Conservation (phyloP, 148 eudicot genomes). For the Rhododendron kiyosumense region DNA sequence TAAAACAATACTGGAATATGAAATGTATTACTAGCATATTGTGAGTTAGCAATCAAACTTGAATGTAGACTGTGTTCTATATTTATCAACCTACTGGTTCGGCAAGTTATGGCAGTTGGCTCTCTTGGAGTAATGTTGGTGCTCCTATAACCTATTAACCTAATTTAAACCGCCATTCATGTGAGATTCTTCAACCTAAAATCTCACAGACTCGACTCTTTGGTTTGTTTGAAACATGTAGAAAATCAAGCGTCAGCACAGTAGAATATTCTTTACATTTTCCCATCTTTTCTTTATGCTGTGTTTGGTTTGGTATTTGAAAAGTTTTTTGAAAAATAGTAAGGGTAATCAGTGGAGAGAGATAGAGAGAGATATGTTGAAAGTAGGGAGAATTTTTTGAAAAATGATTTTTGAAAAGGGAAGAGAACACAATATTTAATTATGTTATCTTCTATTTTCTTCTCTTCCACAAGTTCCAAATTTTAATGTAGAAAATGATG, state of each 20-base stretch:
- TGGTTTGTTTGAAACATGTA: background rate
- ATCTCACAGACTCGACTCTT: background rate
- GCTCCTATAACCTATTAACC: too few relatives aligned
- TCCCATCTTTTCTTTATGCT: background rate
- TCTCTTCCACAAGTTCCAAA: background rate
- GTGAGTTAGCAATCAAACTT: background rate
- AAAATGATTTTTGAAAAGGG: too few relatives aligned
- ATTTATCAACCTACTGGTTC: background rate
- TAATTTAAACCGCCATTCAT: too few relatives aligned
- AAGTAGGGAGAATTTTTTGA: too few relatives aligned
- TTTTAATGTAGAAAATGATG: background rate
- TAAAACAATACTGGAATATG: background rate
- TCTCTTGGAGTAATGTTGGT: background rate
- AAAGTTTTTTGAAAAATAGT: too few relatives aligned
- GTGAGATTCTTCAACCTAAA: background rate
- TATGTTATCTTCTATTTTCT: background rate
- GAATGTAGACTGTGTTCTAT: background rate
- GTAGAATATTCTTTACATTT: too few relatives aligned
- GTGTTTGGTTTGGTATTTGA: too few relatives aligned
- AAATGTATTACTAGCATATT: background rate
- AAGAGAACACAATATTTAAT: too few relatives aligned
- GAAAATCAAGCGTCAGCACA: background rate
- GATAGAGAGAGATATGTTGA: too few relatives aligned
- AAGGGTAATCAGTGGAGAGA: too few relatives aligned
- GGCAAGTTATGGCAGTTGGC: background rate